A percentile compares a stretch with the other conserved stretches of the same genome.
phyloP scores from a whole-genome alignment of 805 yeast species.

The Millerago galiae region DNA sequence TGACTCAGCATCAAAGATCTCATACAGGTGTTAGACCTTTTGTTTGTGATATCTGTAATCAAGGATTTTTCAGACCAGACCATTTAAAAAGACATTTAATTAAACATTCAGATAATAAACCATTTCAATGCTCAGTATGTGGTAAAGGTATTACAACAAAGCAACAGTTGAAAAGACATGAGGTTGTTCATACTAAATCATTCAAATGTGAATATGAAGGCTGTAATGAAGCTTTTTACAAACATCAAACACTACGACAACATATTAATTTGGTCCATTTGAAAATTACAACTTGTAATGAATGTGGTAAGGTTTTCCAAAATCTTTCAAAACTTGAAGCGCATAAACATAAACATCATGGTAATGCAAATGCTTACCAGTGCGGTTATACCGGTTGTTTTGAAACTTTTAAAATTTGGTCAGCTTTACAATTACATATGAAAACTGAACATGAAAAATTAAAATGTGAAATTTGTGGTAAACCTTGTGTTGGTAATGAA shows the following conservation, averaged over 20 bases:
- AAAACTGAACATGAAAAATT: constrained; percentile 69
- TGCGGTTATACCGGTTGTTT: constrained; percentile 62
- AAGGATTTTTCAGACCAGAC: constrained; percentile 66
- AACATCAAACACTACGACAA: constrained; percentile 68
- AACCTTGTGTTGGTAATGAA: constrained; percentile 63
- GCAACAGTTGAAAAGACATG: constrained; percentile 83
- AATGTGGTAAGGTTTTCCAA: constrained; percentile 58
- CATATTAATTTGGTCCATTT: constrained; percentile 64
- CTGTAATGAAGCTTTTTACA: constrained; percentile 65
- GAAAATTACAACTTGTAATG: constrained; percentile 44
- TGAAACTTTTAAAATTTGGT: constrained; percentile 60
- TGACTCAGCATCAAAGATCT: constrained; percentile 73
- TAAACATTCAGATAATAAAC: constrained; percentile 61
- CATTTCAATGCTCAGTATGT: constrained; percentile 67
- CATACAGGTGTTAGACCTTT: constrained; percentile 81
- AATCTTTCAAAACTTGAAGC: constrained; percentile 59
- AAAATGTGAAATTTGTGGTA: constrained; percentile 58
- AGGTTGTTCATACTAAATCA: constrained; percentile 67
- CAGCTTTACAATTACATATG: constrained; percentile 63
- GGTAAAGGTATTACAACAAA: constrained; percentile 73
- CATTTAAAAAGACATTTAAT: constrained; percentile 71
- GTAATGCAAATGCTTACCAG: constrained; percentile 45
- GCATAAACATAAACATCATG: constrained; percentile 65
- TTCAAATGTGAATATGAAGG: constrained; percentile 53
- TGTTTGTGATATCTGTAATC: constrained; percentile 56